A percentile compares a stretch with the other conserved stretches of the same genome.
Evolutionary conservation across 1,284 basidiomycete genomes (phyloP).

Genomic region (Microbotryum violaceum): DNA sequence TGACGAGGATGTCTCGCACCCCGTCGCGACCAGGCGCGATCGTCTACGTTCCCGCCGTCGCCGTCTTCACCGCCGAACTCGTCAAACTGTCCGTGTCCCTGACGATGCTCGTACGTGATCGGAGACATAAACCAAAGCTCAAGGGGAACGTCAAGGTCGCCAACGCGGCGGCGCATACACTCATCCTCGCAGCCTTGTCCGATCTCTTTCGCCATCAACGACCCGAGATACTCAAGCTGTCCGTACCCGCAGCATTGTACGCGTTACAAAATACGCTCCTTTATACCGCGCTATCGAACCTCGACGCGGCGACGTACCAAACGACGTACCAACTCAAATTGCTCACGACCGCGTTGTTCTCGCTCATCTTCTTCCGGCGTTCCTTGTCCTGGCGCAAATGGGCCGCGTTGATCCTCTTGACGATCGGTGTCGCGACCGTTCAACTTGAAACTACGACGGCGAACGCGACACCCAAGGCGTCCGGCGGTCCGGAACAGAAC

Average conservation of each 20-base stretch:
- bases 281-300: slow-evolving; percentile 33
- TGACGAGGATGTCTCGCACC: slow-evolving; percentile 30
- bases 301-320: slow-evolving; percentile 30
- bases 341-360: slow-evolving; percentile 36
- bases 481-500: slow-evolving; percentile 4
- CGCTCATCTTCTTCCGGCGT: slow-evolving; percentile 30
- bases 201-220: slow-evolving; percentile 19
- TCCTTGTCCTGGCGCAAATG: slow-evolving; percentile 25
- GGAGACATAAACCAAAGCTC: not conserved
- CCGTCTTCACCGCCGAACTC: slow-evolving; percentile 33
- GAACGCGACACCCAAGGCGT: not conserved
- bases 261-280: slow-evolving; percentile 34
- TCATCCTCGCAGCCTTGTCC: not conserved
- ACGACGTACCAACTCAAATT: slow-evolving; percentile 37
- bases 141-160: not conserved
- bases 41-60: slow-evolving; percentile 30
- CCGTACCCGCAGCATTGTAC: slow-evolving; percentile 33
- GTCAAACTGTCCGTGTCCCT: slow-evolving; percentile 28
- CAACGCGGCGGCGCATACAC: not conserved
- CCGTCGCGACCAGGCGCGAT: slow-evolving; percentile 2
- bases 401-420: slow-evolving; percentile 32
- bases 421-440: slow-evolving; percentile 28
- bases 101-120: slow-evolving; percentile 15
- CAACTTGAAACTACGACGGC: slow-evolving; percentile 16
- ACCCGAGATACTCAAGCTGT: slow-evolving; percentile 22